phyloP scores from a whole-genome alignment of 768 basidiomycete genomes.

The Termitomyces bulborhizus region DNA sequence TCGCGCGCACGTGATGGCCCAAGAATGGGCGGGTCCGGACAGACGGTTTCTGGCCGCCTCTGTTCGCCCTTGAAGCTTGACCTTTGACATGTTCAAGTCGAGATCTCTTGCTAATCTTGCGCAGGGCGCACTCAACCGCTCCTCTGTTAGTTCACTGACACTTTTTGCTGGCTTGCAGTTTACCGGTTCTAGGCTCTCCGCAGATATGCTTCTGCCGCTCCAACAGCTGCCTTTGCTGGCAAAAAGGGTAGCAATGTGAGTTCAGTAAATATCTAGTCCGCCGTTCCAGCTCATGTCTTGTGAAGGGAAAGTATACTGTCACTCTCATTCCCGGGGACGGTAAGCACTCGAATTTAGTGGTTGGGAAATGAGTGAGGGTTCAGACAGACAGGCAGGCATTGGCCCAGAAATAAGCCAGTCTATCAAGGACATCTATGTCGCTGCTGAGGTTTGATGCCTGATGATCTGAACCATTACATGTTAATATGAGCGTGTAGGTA shows the following conservation, averaged over 20 bases:
- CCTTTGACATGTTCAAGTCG: slow-evolving; percentile 46
- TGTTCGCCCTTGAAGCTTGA: slow-evolving; percentile 8
- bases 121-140: slow-evolving; percentile 41
- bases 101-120: slow-evolving; percentile 51
- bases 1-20: slow-evolving; percentile 13
- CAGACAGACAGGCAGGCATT: slow-evolving; percentile 58
- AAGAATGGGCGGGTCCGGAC: slow-evolving; percentile 9
- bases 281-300: not conserved
- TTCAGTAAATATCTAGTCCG: slow-evolving; percentile 3
- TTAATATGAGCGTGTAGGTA: slow-evolving; percentile 47
- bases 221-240: slow-evolving; percentile 87
- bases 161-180: not conserved
- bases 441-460: slow-evolving; percentile 59
- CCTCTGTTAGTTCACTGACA: slow-evolving; percentile 35
- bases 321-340: slow-evolving; percentile 97
- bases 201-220: slow-evolving; percentile 67
- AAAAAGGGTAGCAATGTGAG: slow-evolving; percentile 84
- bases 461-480: not conserved
- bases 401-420: slow-evolving; percentile 98
- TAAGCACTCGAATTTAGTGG: slow-evolving; percentile 26
- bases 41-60: not conserved
- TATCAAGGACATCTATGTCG: slow-evolving; percentile 87
- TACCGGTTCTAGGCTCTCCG: slow-evolving; percentile 22
- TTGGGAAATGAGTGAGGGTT: slow-evolving; percentile 4
- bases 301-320: slow-evolving; percentile 94